Base-by-base conservation (phyloP, 2,329 filamentous ascomycete genomes). In the Xylariales sp. region DNA sequence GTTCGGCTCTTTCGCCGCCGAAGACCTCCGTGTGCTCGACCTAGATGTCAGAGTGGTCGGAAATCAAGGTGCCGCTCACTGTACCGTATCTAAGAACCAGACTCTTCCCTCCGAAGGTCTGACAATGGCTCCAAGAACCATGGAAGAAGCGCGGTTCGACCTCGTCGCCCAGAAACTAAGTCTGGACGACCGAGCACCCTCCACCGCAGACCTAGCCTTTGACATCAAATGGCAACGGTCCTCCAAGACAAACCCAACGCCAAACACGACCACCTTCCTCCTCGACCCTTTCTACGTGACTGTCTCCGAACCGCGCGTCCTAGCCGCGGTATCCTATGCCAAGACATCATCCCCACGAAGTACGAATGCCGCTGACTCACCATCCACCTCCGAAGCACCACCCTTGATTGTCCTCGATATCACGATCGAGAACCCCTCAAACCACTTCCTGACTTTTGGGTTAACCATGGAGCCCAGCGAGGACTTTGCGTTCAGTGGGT, bases 401-500 rank as follows among this genome's bases (percentile, higher is more conserved):
- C 56, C 51, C 9, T 55, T 77, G 7, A 49, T 76, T 32, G 64
- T 69, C 42, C 59, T 81, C 11, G 65, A 73, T 31, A 59, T 79
- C 58, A 88, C 81, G 3, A 80, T 98, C 43, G 93, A 98, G 65
- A 98, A 98, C 59, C 86, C 90, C 0, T 96, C 91, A 0, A 85
- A 82, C 60, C 93, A 98, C 61, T 94, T 95, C 64, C 76, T 98
- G 37, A 95, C 90, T 0, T 98, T 98, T 64, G 89, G 87, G 21
- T 64, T 97, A 36, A 81, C 74, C 19, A 95, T 98, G 89, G 91
- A 98, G 52, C 86, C 89, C 3, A 91, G 81, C 58, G 88, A 95
- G 49, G 79, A 88, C 40, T 97, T 97, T 63, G 91, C 89, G 0
- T 97, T 98, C 62, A 89, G 87, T 6, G 93, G 93, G 0, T 73